Percentiles rank a stretch among this genome's conserved stretches.
Conservation (phyloP, 192 early-diverging fungal genomes). For the Funneliformis mosseae region DNA sequence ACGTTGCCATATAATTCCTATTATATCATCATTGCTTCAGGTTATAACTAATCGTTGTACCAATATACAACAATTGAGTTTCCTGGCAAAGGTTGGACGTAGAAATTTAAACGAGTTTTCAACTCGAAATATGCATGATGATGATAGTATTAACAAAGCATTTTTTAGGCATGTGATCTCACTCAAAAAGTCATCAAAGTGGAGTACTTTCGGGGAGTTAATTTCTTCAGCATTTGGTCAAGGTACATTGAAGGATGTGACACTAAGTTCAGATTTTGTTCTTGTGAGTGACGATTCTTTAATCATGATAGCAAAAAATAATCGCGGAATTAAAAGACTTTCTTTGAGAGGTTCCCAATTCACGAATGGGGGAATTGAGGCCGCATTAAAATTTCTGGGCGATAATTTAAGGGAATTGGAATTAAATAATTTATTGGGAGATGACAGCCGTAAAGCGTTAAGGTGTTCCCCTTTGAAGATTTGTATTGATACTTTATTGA, state of each 20-base stretch:
- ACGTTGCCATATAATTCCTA: not conserved
- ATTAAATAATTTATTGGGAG: not conserved
- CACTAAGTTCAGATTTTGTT: constrained; percentile 1
- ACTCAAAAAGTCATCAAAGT: not conserved
- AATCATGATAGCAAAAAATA: not conserved
- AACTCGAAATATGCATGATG: not conserved
- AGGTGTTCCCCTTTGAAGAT: not conserved
- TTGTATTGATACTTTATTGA: not conserved
- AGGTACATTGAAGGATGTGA: not conserved
- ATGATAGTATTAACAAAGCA: not conserved
- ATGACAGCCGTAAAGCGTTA: not conserved
- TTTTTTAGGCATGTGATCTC: not conserved
- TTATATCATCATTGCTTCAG: not conserved
- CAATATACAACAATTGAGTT: not conserved
- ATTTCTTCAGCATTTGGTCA: not conserved
- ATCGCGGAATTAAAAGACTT: not conserved
- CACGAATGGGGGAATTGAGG: not conserved
- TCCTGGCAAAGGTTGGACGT: not conserved
- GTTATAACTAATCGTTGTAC: not conserved
- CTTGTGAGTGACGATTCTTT: not conserved
- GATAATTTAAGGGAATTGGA: not conserved
- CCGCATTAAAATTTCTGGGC: not conserved
- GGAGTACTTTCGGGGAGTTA: not conserved
- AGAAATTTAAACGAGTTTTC: not conserved
- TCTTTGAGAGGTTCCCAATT: not conserved